Evolutionary conservation across 306 rosid species (phyloP), one percentile per base, ranked within the genome.

Genomic region (Prunus salicina): DNA sequence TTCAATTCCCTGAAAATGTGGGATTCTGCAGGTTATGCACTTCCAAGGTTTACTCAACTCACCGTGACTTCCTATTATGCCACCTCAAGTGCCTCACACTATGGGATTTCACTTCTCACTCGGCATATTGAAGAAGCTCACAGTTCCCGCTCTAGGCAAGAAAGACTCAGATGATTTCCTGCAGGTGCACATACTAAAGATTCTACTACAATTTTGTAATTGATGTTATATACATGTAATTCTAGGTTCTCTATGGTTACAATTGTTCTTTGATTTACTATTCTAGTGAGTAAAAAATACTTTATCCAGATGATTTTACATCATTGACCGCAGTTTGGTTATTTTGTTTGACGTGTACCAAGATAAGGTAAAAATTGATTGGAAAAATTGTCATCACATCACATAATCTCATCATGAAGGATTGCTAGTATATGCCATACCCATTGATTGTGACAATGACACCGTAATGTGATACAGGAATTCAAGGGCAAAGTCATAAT

Each of bases 21-120:
- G 45, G 71, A 13, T 25, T 28, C 65, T 84, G 75, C 61, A 95
- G 98, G 98, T 77, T 89, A 82, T 83, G 91, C 81, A 53, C 93
- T 96, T 78, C 98, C 99, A 58, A 86, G 83, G 85, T 92, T 92
- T 76, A 64, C 93, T 64, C 97, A 92, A 77, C 91, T 91, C 80
- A 87, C 88, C 0, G 93, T 96, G 46, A 89, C 99, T 79, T 91
- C 97, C 65, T 92, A 96, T 78, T 91, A 96, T 85, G 95, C 96
- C 16, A 69, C 96, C 74, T 91, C 91, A 18, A 96, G 98, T 88
- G 96, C 93, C 76, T 92, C 99, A n/a, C 92, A 92, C 85, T 88
- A 89, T 57, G 96, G 96, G 72, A 82, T 96, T 70, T 96, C 98
- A 9, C 99, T 96, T 82, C 85, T 92, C 76, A 91, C 99, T 72